Evolutionary conservation across 108 stramenopile genomes (phyloP), one percentile per base, ranked within the genome.

Genomic region (Nitzschia sp.): DNA sequence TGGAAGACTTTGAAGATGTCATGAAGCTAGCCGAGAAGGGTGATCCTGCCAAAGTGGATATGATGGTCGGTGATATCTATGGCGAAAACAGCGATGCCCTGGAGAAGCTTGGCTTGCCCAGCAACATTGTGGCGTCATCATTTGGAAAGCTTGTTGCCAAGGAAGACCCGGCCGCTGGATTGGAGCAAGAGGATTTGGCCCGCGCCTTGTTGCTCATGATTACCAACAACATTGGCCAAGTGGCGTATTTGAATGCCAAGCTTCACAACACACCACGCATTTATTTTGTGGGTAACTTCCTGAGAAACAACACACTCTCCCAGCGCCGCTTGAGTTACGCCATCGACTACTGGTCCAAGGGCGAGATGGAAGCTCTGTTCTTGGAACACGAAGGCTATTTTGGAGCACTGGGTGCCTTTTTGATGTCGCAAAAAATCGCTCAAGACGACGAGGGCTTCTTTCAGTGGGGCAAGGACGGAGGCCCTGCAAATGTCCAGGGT

Each of bases 41-140:
- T 23, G 96, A 98, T 64, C 85, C 92, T 6, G 76, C 91, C 19
- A 92, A 91, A 58, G 84, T 84, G 0, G 85, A 86, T 59, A 82
- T 86, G 85, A 93, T 98, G 80, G 98, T 99, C 1, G 95, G 97
- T 18, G 99, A 99, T 64, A 99, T 99, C 51, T 99, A 99, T 70
- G 99, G 99, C 17, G 74, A 87, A 19, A 77, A 91, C 54, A 83
- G 81, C 33, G 73, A 92, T 59, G 97, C 94, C 11, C 86, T 98
- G 54, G 95, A 90, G 53, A 95, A 95, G 70, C 81, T 97, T 42
- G 96, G 97, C 29, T 74, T 99, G 58, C 73, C 91, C 28, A 79
- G 92, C 3, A 74, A 95, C 51, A 76, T 96, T 13, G 94, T 98
- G 11, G 99, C 99, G 3, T 95, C 95, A 19, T 97, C 95, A 18